Base-by-base conservation (phyloP, 1,139 yeast genomes). In the Protomyces lactucae-debilis region DNA sequence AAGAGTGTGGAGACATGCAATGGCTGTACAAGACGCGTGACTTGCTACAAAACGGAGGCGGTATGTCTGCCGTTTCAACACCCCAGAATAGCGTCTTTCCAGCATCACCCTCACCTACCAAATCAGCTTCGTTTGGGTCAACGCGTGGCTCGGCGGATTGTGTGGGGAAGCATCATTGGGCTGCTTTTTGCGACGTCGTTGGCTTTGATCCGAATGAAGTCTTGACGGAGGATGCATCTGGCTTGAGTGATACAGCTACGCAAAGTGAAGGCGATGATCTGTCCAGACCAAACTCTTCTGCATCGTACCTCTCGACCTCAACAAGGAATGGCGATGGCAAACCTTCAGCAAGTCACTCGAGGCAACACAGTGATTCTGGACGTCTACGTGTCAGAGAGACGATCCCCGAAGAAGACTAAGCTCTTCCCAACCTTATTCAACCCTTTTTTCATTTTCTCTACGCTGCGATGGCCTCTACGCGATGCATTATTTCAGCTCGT, bases 171-270 rank as follows among this genome's bases (percentile, higher is more conserved):
- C 57, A 59, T 28, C 16, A 52, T 43, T 59, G 63, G 63, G 46
- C 53, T 2, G 52, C 52, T 14, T 59, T 55, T 40, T 59, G 63
- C 53, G 63, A 59, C 5, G 53, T 59, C 25, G 63, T 59, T 23
- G 63, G 63, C 12, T 59, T 55, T 51, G 63, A 59, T 43, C 43
- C 43, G 12, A 18, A 52, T 14, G 63, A 52, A 37, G 52, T 59
- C 18, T 35, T 59, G 16, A 43, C 23, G 48, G 48, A 10, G 25
- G 23, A 43, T 43, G 9, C 14, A 5, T n/a, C 43, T 37, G 43
- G 32, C 32, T 28, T 6, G 32, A 28, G 32, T 28, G 32, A 6
- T 6, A 28, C 32, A 6, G 5, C 32, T 28, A 28, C 32, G 32
- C 32, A 4, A 28, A 6, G 5, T 4, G 32, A 28, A 3, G 32